Percentiles rank a stretch among this genome's conserved stretches.
Evolutionary conservation across 2,329 filamentous ascomycete species (phyloP).

Genomic region (Coleophoma cylindrospora): DNA sequence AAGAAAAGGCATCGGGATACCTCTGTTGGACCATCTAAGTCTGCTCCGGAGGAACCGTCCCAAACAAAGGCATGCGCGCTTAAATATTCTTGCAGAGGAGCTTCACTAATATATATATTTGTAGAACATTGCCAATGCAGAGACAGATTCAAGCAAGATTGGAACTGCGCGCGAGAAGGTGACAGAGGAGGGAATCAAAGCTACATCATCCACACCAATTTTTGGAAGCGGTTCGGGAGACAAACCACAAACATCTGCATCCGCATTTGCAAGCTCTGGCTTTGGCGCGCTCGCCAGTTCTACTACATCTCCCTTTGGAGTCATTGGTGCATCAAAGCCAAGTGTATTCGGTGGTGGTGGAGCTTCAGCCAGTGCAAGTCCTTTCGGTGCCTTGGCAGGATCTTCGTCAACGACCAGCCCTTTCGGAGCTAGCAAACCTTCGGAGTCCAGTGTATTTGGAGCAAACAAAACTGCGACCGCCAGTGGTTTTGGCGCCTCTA

Average conservation of each 20-base stretch:
- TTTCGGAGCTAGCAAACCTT: background rate
- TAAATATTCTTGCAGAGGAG: too few species aligned
- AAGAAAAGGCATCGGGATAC: conserved; percentile 59
- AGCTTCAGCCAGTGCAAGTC: conserved; percentile 30
- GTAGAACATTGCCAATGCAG: too few species aligned
- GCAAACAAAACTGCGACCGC: conserved; percentile 30
- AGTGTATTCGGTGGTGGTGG: conserved; percentile 44
- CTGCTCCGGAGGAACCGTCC: background rate
- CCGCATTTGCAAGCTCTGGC: conserved; percentile 63
- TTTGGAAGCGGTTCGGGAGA: conserved; percentile 16
- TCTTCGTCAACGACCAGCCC: conserved; percentile 20
- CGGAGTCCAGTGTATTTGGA: conserved; percentile 30
- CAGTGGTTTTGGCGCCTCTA: conserved; percentile 18
- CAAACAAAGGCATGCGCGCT: background rate
- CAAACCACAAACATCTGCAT: conserved; percentile 43
- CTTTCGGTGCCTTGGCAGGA: conserved; percentile 39
- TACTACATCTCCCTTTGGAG: conserved; percentile 58
- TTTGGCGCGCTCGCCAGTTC: conserved; percentile 62
- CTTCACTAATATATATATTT: too few species aligned
- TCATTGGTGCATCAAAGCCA: conserved; percentile 42
- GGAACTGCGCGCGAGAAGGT: conserved; percentile 5
- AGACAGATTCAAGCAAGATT: background rate
- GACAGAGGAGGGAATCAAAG: conserved; percentile 12
- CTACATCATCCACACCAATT: conserved; percentile 8
- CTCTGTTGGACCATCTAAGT: conserved; percentile 29